Conservation (phyloP, 495 filamentous ascomycete species). For the Clohesyomyces aquaticus region DNA sequence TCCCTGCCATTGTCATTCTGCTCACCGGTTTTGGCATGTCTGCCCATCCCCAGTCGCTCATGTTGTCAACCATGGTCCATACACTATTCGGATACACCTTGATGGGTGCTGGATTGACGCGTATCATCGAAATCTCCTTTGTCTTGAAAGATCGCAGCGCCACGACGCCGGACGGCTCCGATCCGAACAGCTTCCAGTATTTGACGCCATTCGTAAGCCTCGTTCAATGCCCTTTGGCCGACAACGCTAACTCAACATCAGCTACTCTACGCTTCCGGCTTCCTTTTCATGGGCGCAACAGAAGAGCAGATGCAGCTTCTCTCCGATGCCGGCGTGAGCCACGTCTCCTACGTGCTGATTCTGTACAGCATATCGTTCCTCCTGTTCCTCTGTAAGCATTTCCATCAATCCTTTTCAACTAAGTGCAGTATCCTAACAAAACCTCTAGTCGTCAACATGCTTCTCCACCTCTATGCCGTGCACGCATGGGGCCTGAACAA, state of each 20-base stretch:
- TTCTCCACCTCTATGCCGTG: constrained; percentile 79
- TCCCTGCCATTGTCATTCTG: constrained; percentile 86
- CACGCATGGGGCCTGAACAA: constrained; percentile 50
- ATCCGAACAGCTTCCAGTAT: constrained; percentile 89
- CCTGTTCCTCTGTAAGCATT: constrained; percentile 75
- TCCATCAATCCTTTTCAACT: constrained; percentile 5
- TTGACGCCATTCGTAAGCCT: constrained; percentile 82
- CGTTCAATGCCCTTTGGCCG: neutral
- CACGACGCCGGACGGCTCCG: constrained; percentile 60
- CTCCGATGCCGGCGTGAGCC: constrained; percentile 70
- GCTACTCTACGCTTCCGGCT: constrained; percentile 91
- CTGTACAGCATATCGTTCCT: constrained; percentile 89
- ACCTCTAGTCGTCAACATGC: constrained; percentile 69
- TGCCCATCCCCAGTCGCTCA: constrained; percentile 78
- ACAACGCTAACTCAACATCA: constrained; percentile 43
- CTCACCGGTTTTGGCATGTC: constrained; percentile 96
- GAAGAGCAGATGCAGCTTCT: constrained; percentile 92
- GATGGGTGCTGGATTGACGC: constrained; percentile 82
- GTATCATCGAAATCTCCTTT: constrained; percentile 91
- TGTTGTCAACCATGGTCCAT: constrained; percentile 87
- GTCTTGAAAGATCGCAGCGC: constrained; percentile 72
- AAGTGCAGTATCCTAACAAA: neutral
- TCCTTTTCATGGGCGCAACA: constrained; percentile 96
- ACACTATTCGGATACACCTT: constrained; percentile 92
- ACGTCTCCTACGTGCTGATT: constrained; percentile 89